Base-by-base conservation (phyloP, 345 rosid genomes). In the Citrus medica region DNA sequence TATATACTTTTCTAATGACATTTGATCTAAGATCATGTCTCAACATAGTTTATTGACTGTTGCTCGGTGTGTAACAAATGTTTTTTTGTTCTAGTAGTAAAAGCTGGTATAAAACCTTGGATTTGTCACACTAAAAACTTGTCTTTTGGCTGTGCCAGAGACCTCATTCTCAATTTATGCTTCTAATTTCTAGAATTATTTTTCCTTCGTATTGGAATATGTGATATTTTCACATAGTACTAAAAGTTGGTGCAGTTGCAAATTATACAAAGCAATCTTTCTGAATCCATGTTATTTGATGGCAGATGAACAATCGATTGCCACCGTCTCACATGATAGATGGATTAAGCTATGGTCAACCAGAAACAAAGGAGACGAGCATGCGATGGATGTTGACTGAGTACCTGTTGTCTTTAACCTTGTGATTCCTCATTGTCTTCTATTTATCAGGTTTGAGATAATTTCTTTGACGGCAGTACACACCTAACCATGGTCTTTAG, bases 331-430 rank as follows among this genome's bases (percentile, higher is more conserved):
- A 51, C 62, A 71, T 53, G 74, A 71, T 71, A 51, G 74, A 38
- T 71, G 74, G 74, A 71, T 71, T 38, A 71, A 71, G 74, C 61
- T 71, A 2, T 30, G 74, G 74, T 71, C 74, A 53, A 17, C 24
- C 42, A 53, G 22, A 51, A 51, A 25, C 37, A 71, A 30, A 9
- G 69, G 46, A 21, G 46, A 66, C 12, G 74, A 69, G 24, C 73
- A 46, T 32, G 73, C 38, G 4, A 69, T 69, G 73, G 73, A 69
- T 69, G 73, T 69, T 25, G 73, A 69, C 59, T 69, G 59, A 69
- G 14, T 46, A 1, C 51, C 51, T 13, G 5, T 46, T 12, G 33
- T 32, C 33, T 32, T 32, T 32, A 32, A 32, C 33, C 33, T 32
- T 32, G 33, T 32, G 37, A 19, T 9, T 35, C 46, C 42, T 66